Base-by-base conservation (phyloP, 2,329 filamentous ascomycete species). In the Tolypocladium inflatum region DNA sequence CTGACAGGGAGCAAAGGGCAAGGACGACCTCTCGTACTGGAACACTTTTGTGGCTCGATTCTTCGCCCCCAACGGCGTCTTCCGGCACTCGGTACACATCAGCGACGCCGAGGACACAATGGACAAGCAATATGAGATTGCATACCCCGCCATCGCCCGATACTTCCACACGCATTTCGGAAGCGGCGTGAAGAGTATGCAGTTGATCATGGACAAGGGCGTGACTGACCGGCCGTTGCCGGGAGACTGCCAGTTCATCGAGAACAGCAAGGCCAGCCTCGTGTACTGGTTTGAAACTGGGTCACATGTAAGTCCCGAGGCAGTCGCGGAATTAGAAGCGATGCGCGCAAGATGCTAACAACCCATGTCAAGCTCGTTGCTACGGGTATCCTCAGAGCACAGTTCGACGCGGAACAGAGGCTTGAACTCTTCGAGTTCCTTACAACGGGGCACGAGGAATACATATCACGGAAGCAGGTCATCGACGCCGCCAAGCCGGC, bases 91-190 rank as follows among this genome's bases (percentile, higher is more conserved):
- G 4, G 77, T 95, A 19, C 81, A 80, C 62, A 75, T 81, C 51
- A 76, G 82, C 23, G 78, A 81, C 13, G 75, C 75, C 58, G 83
- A 86, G 51, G 80, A 84, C 52, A 74, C 75, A 41, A 78, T 77
- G 21, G 82, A 87, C 57, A 97, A 95, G 75, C 85, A 88, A 66
- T 97, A 92, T 66, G 92, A 97, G 70, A 91, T 97, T 54, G 83
- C 87, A 3, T 90, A 84, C 59, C 84, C 91, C 4, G 89, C 89
- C 1, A 79, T 99, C 52, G 85, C 93, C 39, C 86, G 93, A 66
- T 97, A 94, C 72, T 97, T 96, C 70, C 85, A 89, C 66, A 92
- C 90, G 0, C 88, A 96, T 66, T 97, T 94, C 69, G 87, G 88
- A 58, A 93, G 90, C 60, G 92, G 91, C 8, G 86, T 97, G 57